Percentiles rank a stretch among this genome's conserved stretches.
phyloP scores from a whole-genome alignment of 352 stramenopile species.

The Phytophthora brassicae region DNA sequence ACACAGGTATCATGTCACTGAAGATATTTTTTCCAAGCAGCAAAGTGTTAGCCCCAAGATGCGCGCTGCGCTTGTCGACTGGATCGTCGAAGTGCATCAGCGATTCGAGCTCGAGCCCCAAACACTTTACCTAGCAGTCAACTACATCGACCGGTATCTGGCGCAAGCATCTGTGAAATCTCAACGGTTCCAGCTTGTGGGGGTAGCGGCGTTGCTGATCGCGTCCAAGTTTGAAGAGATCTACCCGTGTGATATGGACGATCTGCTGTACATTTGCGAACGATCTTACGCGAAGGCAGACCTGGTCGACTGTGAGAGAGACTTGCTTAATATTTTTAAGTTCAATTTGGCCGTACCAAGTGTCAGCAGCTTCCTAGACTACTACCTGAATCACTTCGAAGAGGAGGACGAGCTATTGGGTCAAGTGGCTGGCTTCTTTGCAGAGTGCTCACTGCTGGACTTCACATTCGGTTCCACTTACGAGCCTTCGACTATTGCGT shows the following conservation, averaged over 20 bases:
- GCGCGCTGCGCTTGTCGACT: constrained; percentile 74
- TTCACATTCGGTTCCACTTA: constrained; percentile 55
- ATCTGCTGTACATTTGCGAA: constrained; percentile 99
- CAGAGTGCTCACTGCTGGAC: constrained; percentile 57
- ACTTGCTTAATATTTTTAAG: constrained; percentile 94
- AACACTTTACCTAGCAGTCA: constrained; percentile 98
- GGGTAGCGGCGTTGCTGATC: constrained; percentile 93
- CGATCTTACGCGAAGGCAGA: constrained; percentile 91
- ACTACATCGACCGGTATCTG: constrained; percentile 98
- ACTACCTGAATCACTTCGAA: constrained; percentile 90
- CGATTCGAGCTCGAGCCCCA: constrained; percentile 98
- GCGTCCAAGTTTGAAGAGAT: constrained; percentile 99
- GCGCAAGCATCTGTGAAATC: constrained; percentile 85
- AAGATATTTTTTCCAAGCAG: constrained; percentile 56
- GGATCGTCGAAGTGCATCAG: constrained; percentile 95
- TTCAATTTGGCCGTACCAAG: constrained; percentile 97
- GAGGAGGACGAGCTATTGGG: constrained; percentile 36
- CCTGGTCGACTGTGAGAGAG: constrained; percentile 88
- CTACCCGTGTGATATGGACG: constrained; percentile 95
- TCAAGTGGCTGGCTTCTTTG: constrained; percentile 61
- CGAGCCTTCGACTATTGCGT: constrained; percentile 49
- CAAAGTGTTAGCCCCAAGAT: constrained; percentile 57
- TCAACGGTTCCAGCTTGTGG: constrained; percentile 97
- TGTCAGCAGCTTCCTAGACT: constrained; percentile 94
- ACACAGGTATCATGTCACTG: constrained; percentile 46